These are phyloP conservation scores for Arachis hypogaea DNA, from an alignment of 306 rosid species.

Conservation along the genomic window DNA sequence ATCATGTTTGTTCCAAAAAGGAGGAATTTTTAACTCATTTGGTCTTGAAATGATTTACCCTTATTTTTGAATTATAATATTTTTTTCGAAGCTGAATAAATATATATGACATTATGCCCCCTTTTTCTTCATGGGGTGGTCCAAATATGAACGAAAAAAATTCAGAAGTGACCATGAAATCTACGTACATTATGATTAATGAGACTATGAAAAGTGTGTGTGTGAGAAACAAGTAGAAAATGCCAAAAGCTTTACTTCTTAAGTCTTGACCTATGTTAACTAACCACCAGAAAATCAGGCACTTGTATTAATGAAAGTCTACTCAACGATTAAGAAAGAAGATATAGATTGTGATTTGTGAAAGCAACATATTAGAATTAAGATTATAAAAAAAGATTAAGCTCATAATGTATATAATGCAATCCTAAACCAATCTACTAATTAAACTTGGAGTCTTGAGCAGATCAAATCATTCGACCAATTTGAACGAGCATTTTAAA, in stretches of 20 bases:
- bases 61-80: slow-evolving; percentile 38
- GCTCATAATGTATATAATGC: slow-evolving; percentile 29
- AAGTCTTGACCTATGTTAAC: slow-evolving; percentile 30
- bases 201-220: slow-evolving; percentile 23
- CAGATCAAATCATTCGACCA: slow-evolving; percentile 46
- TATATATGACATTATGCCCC: neutral
- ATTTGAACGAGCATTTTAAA: slow-evolving; percentile 35
- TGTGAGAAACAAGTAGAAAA: slow-evolving; percentile 47
- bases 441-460: slow-evolving; percentile 45
- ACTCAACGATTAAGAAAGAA: slow-evolving; percentile 40
- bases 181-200: slow-evolving; percentile 42
- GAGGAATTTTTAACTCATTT: too few species aligned
- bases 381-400: slow-evolving; percentile 33
- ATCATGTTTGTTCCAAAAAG: too few species aligned
- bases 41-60: slow-evolving; percentile 32
- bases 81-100: slow-evolving; percentile 36
- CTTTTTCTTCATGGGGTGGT: slow-evolving; percentile 44
- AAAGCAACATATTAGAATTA: slow-evolving; percentile 16
- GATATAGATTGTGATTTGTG: neutral
- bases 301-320: slow-evolving; percentile 36
- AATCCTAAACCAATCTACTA: slow-evolving; percentile 25
- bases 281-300: slow-evolving; percentile 37
- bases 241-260: slow-evolving; percentile 42
- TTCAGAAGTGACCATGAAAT: slow-evolving; percentile 40
- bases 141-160: slow-evolving; percentile 35